Evolutionary conservation across 2,329 filamentous ascomycete genomes (phyloP).

Genomic region (Neofusicoccum sp.): DNA sequence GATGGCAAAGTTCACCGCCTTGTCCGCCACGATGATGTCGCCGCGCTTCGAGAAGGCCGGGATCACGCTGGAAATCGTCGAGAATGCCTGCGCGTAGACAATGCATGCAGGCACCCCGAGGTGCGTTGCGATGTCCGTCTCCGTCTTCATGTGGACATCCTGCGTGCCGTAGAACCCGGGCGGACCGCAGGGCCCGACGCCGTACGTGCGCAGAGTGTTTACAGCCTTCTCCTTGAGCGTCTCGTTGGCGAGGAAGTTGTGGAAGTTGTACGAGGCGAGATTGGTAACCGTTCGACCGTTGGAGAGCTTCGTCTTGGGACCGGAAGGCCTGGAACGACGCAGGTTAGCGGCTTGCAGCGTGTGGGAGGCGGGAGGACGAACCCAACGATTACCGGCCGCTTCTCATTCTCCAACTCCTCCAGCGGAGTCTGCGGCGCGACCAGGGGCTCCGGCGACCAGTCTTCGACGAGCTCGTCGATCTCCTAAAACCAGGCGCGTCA

Average conservation of each 20-base stretch:
- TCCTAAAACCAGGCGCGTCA: constrained; percentile 55
- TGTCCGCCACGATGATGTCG: constrained; percentile 94
- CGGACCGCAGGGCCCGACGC: constrained; percentile 93
- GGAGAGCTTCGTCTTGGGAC: constrained; percentile 82
- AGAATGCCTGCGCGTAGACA: constrained; percentile 94
- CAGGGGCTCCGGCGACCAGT: constrained; percentile 93
- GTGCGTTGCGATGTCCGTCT: constrained; percentile 88
- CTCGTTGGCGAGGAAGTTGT: constrained; percentile 93
- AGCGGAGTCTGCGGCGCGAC: constrained; percentile 70
- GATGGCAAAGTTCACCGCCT: constrained; percentile 88
- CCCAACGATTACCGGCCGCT: constrained; percentile 83
- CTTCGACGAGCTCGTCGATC: constrained; percentile 93
- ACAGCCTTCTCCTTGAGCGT: constrained; percentile 93
- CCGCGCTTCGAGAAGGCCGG: constrained; percentile 96
- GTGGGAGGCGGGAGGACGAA: constrained; percentile 41
- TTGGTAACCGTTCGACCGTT: constrained; percentile 91
- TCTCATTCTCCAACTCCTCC: constrained; percentile 81
- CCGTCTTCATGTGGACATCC: constrained; percentile 96
- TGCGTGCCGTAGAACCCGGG: constrained; percentile 98
- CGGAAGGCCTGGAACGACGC: constrained; percentile 65
- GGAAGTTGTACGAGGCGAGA: constrained; percentile 93
- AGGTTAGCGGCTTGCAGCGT: not conserved
- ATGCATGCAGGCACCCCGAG: constrained; percentile 87
- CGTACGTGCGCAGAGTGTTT: constrained; percentile 88
- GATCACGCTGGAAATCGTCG: constrained; percentile 94